Base-by-base conservation (phyloP, 2,329 filamentous ascomycete genomes). In the Aureobasidium sp. region DNA sequence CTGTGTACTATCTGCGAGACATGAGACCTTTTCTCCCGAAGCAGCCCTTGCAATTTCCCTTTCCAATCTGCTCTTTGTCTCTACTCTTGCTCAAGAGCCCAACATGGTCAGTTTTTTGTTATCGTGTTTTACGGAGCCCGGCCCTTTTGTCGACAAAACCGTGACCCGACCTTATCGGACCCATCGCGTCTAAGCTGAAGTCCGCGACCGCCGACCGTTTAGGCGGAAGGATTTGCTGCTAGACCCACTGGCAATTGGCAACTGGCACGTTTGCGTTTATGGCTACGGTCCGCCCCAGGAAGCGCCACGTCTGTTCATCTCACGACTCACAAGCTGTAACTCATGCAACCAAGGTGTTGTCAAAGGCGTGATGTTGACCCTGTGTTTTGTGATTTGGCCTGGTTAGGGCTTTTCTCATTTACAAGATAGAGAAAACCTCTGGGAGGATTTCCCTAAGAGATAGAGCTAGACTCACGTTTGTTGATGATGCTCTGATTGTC, bases 151-250 rank as follows among this genome's bases (percentile, higher is more conserved):
- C 53, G 40, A 31, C 39, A 19, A 56, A 56, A 56, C 39, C 22
- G 52, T 22, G 53, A 39, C 17, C 29, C 29, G 39, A 39, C 42
- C n/a, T 57, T 45, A 39, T 45, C 53, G 40, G 39, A 45, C 17
- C 37, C 11, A 48, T 27, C 17, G n/a, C 37, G 53, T 44, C 45
- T 57, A 5, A 29, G 39, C 29, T 57, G n/a, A 27, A 44, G 33
- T 45, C 39, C 40, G 39, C 53, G 53, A 44, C 39, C 52, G 52
- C 52, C 52, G 52, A 19, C 53, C 53, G 53, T 40, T 57, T 57
- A 57, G 40, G 53, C 53, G 50, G 53, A 35, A 57, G 53, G 53
- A 57, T 57, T 57, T 37, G 19, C 47, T 57, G n/a, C 53, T 57
- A 45, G 53, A 45, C 39, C 40, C 40, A 57, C 31, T 45, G 24